These are phyloP conservation scores for Lyophyllum atratum DNA, from an alignment of 768 basidiomycete genomes.

Conservation along the genomic window DNA sequence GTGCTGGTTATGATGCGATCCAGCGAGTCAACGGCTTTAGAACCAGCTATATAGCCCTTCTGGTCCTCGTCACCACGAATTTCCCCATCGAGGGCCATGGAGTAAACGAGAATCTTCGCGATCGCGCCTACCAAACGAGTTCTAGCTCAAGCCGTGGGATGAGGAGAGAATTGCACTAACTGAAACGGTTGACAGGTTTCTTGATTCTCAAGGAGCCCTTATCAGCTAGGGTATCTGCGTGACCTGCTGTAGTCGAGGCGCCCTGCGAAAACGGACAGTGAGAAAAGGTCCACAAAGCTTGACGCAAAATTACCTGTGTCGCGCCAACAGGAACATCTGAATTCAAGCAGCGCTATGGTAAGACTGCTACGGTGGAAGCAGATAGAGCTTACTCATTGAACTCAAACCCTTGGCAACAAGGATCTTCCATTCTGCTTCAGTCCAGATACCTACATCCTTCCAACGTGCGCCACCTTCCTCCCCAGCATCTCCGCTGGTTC, in stretches of 20 bases:
- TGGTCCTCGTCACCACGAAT: slow-evolving; percentile 46
- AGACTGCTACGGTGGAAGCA: not conserved
- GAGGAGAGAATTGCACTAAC: slow-evolving; percentile 36
- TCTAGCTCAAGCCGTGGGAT: slow-evolving; percentile 5
- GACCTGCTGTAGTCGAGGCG: slow-evolving; percentile 62
- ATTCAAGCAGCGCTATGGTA: not conserved
- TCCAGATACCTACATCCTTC: slow-evolving; percentile 92
- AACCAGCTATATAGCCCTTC: slow-evolving; percentile 73
- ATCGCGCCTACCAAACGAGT: slow-evolving; percentile 56
- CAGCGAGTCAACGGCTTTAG: slow-evolving; percentile 84
- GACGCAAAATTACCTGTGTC: slow-evolving; percentile 47
- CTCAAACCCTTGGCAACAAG: slow-evolving; percentile 81
- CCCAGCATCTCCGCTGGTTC: slow-evolving; percentile 53
- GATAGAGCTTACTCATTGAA: slow-evolving; percentile 63
- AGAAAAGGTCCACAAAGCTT: not conserved
- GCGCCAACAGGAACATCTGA: slow-evolving; percentile 74
- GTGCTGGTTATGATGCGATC: slow-evolving; percentile 88
- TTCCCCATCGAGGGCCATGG: slow-evolving; percentile 82
- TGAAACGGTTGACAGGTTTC: slow-evolving; percentile 65
- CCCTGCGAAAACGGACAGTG: slow-evolving; percentile 39
- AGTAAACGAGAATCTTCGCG: slow-evolving; percentile 86
- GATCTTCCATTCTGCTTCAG: slow-evolving; percentile 78
- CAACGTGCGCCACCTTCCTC: slow-evolving; percentile 58
- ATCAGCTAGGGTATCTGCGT: slow-evolving; percentile 67
- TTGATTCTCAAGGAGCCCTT: slow-evolving; percentile 63